A percentile compares a stretch with the other conserved stretches of the same genome.
Evolutionary conservation across 2,329 filamentous ascomycete species (phyloP).

Genomic region (Pseudopithomyces maydicus): DNA sequence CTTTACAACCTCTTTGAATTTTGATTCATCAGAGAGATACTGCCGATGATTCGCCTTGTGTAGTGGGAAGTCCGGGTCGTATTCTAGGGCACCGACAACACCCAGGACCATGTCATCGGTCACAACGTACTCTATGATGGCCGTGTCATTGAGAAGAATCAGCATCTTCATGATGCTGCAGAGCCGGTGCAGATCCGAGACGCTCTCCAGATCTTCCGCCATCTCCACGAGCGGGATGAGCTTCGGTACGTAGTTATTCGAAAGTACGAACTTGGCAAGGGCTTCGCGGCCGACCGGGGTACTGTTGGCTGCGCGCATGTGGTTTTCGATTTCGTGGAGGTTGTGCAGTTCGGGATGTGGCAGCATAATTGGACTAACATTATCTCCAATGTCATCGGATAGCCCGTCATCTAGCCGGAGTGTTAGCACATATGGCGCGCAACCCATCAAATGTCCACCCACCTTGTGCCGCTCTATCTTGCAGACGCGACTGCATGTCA

Average conservation of each 20-base stretch:
- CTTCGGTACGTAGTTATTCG: slow-evolving; percentile 84
- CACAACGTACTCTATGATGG: slow-evolving; percentile 92
- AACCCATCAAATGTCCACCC: slow-evolving; percentile 28
- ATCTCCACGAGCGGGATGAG: slow-evolving; percentile 83
- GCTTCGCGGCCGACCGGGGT: slow-evolving; percentile 80
- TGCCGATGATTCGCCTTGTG: slow-evolving; percentile 97
- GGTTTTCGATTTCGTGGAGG: slow-evolving; percentile 80
- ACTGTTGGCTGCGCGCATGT: slow-evolving; percentile 78
- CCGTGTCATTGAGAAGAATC: slow-evolving; percentile 91
- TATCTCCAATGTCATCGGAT: slow-evolving; percentile 85
- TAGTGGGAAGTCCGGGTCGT: slow-evolving; percentile 95
- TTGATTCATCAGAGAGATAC: slow-evolving; percentile 84
- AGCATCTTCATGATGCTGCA: slow-evolving; percentile 99
- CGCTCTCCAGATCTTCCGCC: slow-evolving; percentile 89
- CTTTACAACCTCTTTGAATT: slow-evolving; percentile 94
- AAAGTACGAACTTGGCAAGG: slow-evolving; percentile 83
- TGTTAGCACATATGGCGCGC: slow-evolving; percentile 19
- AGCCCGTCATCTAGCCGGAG: slow-evolving; percentile 75
- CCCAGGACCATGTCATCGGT: slow-evolving; percentile 87
- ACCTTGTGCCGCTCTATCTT: slow-evolving; percentile 65
- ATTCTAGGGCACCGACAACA: slow-evolving; percentile 94
- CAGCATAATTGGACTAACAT: slow-evolving; percentile 71
- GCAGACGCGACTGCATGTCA: slow-evolving; percentile 77
- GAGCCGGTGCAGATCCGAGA: slow-evolving; percentile 83
- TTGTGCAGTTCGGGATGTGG: slow-evolving; percentile 81